Percentiles rank a stretch among this genome's conserved stretches.
phyloP scores from a whole-genome alignment of 1,139 yeast species.

The Suhomyces terraborum region DNA sequence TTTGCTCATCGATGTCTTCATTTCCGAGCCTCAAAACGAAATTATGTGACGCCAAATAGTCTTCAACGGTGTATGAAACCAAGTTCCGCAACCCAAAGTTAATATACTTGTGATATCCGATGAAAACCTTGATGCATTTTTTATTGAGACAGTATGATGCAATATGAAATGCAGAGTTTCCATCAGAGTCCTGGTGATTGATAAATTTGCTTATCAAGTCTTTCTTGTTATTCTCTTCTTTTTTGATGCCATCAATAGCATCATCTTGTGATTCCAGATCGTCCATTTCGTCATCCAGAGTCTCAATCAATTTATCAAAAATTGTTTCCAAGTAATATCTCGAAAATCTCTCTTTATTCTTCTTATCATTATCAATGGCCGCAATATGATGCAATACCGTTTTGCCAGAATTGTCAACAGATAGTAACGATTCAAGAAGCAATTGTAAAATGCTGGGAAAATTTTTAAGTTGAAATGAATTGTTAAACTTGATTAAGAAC shows the following conservation, averaged over 20 bases:
- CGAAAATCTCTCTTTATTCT: slow-evolving; percentile 71
- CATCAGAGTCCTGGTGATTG: slow-evolving; percentile 77
- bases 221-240: slow-evolving; percentile 19
- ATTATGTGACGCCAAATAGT: slow-evolving; percentile 55
- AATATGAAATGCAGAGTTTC: slow-evolving; percentile 86
- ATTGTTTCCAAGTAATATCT: slow-evolving; percentile 79
- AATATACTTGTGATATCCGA: slow-evolving; percentile 71
- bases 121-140: slow-evolving; percentile 70
- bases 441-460: slow-evolving; percentile 74
- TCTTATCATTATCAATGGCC: slow-evolving; percentile 27
- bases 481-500: slow-evolving; percentile 86
- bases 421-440: slow-evolving; percentile 74
- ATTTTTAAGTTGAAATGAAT: slow-evolving; percentile 73
- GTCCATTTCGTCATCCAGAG: slow-evolving; percentile 23
- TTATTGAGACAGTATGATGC: slow-evolving; percentile 76
- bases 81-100: slow-evolving; percentile 64
- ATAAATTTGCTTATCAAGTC: slow-evolving; percentile 63
- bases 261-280: slow-evolving; percentile 9
- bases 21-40: slow-evolving; percentile 24
- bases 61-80: slow-evolving; percentile 74
- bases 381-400: slow-evolving; percentile 88
- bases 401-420: slow-evolving; percentile 66
- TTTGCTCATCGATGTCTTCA: slow-evolving; percentile 17
- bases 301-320: slow-evolving; percentile 55
- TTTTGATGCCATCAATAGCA: slow-evolving; percentile 13